These are phyloP conservation scores for Nakazawaea anatomiae DNA, from an alignment of 805 yeast species.

Conservation along the genomic window DNA sequence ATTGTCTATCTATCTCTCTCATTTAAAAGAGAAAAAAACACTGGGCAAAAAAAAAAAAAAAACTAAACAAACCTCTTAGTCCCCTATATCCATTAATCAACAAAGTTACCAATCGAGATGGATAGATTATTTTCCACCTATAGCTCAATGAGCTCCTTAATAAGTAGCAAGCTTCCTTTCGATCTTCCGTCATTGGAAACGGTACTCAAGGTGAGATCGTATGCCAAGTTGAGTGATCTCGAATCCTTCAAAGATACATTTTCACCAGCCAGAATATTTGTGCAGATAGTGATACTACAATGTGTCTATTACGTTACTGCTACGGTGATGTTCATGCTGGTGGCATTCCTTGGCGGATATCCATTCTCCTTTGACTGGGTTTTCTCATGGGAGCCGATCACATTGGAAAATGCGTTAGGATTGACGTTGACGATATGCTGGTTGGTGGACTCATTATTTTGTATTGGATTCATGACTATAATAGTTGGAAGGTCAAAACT, in stretches of 20 bases:
- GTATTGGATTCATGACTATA: slow-evolving; percentile 78
- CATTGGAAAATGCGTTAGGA: slow-evolving; percentile 76
- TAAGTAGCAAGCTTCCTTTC: background rate
- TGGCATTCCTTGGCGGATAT: slow-evolving; percentile 67
- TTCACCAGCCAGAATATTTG: slow-evolving; percentile 53
- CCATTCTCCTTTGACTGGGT: slow-evolving; percentile 63
- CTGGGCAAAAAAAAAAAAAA: slow-evolving; percentile 14
- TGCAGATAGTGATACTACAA: slow-evolving; percentile 78
- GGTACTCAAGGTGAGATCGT: background rate
- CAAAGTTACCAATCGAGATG: background rate
- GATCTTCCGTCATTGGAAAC: background rate
- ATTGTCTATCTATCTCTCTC: no score
- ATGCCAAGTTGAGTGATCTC: slow-evolving; percentile 15
- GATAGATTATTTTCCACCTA: background rate
- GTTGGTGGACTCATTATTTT: slow-evolving; percentile 76
- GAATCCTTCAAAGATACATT: slow-evolving; percentile 21
- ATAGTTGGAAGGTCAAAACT: slow-evolving; percentile 89
- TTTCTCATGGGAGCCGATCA: slow-evolving; percentile 73
- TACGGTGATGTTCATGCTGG: slow-evolving; percentile 52
- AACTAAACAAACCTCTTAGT: background rate
- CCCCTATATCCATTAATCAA: background rate
- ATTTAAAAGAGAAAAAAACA: slow-evolving; percentile 13
- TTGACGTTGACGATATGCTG: slow-evolving; percentile 68
- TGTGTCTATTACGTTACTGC: slow-evolving; percentile 75
- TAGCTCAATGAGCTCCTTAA: background rate